phyloP scores from a whole-genome alignment of 441 rosid species.

The Biscutella laevigata region DNA sequence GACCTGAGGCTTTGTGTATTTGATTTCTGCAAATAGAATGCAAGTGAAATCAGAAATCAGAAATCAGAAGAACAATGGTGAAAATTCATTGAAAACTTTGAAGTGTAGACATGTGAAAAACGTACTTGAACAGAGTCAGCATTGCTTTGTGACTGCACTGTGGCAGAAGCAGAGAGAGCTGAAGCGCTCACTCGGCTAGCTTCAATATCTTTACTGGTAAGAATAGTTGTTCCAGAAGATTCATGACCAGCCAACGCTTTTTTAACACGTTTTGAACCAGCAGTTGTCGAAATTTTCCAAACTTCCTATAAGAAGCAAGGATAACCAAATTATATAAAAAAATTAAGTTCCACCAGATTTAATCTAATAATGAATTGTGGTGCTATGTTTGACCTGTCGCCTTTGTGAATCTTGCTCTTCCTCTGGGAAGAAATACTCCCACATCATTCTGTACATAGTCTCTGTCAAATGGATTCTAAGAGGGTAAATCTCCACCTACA shows the following conservation, averaged over 20 bases:
- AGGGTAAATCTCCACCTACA: slow-evolving; percentile 97
- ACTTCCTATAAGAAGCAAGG: slow-evolving; percentile 58
- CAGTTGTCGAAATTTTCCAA: slow-evolving; percentile 95
- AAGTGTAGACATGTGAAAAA: slow-evolving; percentile 23
- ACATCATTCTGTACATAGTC: slow-evolving; percentile 92
- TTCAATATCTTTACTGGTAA: slow-evolving; percentile 52
- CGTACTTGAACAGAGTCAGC: slow-evolving; percentile 38
- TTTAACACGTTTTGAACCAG: slow-evolving; percentile 78
- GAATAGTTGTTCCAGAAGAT: slow-evolving; percentile 44
- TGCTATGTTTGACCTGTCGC: slow-evolving; percentile 53
- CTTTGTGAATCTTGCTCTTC: slow-evolving; percentile 94
- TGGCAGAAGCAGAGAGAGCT: slow-evolving; percentile 24
- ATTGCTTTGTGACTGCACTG: slow-evolving; percentile 31
- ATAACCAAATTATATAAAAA: slow-evolving; percentile 17
- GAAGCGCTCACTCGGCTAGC: slow-evolving; percentile 41
- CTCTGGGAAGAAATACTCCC: slow-evolving; percentile 92
- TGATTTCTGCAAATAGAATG: slow-evolving; percentile 33
- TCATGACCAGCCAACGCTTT: slow-evolving; percentile 61
- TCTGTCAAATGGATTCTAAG: slow-evolving; percentile 93
- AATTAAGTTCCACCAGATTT: not conserved
- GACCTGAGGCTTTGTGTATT: slow-evolving; percentile 31
- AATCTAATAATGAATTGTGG: not conserved
- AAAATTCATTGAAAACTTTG: not conserved
- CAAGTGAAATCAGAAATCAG: not conserved
- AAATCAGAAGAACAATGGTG: not conserved